Evolutionary conservation across 2,329 filamentous ascomycete genomes (phyloP), one percentile per base, ranked within the genome.

Genomic region (Ophiostoma fasciatum): DNA sequence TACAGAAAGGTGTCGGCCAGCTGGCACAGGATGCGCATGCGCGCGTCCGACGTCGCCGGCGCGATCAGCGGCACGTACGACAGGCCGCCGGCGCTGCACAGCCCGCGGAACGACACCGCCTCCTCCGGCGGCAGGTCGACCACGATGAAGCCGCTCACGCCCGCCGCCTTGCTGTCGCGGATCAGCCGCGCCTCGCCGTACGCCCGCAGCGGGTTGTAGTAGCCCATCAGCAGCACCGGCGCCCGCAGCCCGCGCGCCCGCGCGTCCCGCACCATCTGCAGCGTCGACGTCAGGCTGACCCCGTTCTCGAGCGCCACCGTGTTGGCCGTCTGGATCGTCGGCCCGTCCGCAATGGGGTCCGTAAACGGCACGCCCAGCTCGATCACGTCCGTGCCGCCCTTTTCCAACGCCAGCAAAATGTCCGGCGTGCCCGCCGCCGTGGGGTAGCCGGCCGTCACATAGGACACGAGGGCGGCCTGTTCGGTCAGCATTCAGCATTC

Each of bases 1-100:
- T 98, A 98, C 61, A 98, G 93, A 64, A 96, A 98, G 4, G 87
- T 94, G 60, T 96, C 88, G 52, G 90, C 90, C 44, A 98, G 88
- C 56, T 83, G 77, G 71, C 90, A 98, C 11, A 98, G 78, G 28
- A 94, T 71, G 61, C 82, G 88, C 87, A 98, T 94, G 51, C 90
- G 82, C 45, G 74, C 68, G 49, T 94, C 85, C 7, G 85, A 94
- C 2, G 90, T 96, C 10, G 87, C 76, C 7, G 90, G 90, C 1
- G 90, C 88, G 49, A 98, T 94, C 36, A 98, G 68, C n/a, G 90
- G 90, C 12, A 98, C 82, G 55, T 96, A 98, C 6, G 87, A 94
- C 23, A 98, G 73, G 19, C 79, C 81, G 54, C 76, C 82, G 51
- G 67, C 78, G 41, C 71, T 76, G 63, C 87, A 94, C 49, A 81